Evolutionary conservation across 2,329 filamentous ascomycete genomes (phyloP), one percentile per base, ranked within the genome.

Genomic region (Cryphonectria parasitica): DNA sequence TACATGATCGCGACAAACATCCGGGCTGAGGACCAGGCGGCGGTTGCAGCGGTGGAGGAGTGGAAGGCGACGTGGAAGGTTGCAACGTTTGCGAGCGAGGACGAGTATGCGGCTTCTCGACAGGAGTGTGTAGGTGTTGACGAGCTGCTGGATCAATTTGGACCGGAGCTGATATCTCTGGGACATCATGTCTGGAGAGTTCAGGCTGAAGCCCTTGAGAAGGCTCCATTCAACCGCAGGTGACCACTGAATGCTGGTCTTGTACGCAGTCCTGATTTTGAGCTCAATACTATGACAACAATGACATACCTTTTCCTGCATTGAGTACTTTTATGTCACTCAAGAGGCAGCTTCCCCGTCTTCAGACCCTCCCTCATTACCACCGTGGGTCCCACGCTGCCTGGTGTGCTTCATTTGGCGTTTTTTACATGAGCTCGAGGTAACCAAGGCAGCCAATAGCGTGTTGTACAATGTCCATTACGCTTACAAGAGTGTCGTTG

Each of bases 1-100:
- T 89, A 89, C 74, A 77, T 88, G 74, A 71, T 89, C 13, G 86
- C 85, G 1, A 81, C 75, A 1, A 74, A 82, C 3, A 77, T 89
- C 0, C 77, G 80, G 58, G 77, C 78, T 6, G 56, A 76, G 3
- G 71, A 73, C 25, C 60, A 73, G 0, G 76, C 78, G 41, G 84
- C 83, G 0, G 2, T 75, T 0, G 43, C 69, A 11, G 81, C 83
- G 0, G 72, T 87, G 1, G 58, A 73, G 3, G 62, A 22, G 5
- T 87, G 83, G 83, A 84, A 83, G 73, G 67, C 25, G 68, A 54
- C 54, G 8, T 88, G 82, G 82, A 78, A 71, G 43, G 52, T 71
- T 0, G 78, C 81, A 3, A 86, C 83, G 0, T 81, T 87, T 69
- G 77, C 75, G 2, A 71, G 72, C 0, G 77, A 80, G 2, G 75